Evolutionary conservation across 2,329 filamentous ascomycete species (phyloP).

Genomic region (Microcyclosporella mali): DNA sequence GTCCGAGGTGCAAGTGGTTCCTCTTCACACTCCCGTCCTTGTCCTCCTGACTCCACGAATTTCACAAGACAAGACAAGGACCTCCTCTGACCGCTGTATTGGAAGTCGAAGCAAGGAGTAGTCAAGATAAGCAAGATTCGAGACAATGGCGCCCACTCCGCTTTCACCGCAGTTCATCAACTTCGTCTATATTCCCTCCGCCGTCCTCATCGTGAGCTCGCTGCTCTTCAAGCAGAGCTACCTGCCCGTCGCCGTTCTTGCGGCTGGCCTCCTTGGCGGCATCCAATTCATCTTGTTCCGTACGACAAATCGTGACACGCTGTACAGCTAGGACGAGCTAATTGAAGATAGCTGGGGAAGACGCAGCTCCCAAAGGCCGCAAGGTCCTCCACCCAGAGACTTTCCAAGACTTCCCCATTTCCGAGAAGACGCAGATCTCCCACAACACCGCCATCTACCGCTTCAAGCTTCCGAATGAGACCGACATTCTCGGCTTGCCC

Average conservation of each 20-base stretch:
- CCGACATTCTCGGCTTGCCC: constrained; percentile 83
- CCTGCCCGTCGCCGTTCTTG: constrained; percentile 60
- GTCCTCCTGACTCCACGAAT: no score
- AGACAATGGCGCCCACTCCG: neutral
- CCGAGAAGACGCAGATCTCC: constrained; percentile 90
- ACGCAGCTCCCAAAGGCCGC: constrained; percentile 54
- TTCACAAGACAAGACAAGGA: no score
- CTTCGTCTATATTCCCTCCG: constrained; percentile 66
- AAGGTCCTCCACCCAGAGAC: constrained; percentile 79
- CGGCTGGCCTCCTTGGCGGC: constrained; percentile 4
- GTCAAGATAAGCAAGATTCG: no score
- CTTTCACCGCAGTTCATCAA: constrained; percentile 2
- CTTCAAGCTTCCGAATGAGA: constrained; percentile 72
- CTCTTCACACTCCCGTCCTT: no score
- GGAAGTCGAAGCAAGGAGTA: no score
- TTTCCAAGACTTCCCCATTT: constrained; percentile 89
- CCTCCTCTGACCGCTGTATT: no score
- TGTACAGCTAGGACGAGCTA: neutral
- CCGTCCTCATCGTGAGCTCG: constrained; percentile 68
- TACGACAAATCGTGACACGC: constrained; percentile 4
- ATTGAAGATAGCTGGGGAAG: constrained; percentile 5
- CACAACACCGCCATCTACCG: constrained; percentile 99
- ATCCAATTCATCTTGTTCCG: constrained; percentile 9
- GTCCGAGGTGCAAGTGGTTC: no score
- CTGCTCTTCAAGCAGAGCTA: constrained; percentile 61